Percentiles rank a stretch among this genome's conserved stretches.
phyloP scores from a whole-genome alignment of 768 basidiomycete species.

The Tricholoma bakamatsutake region DNA sequence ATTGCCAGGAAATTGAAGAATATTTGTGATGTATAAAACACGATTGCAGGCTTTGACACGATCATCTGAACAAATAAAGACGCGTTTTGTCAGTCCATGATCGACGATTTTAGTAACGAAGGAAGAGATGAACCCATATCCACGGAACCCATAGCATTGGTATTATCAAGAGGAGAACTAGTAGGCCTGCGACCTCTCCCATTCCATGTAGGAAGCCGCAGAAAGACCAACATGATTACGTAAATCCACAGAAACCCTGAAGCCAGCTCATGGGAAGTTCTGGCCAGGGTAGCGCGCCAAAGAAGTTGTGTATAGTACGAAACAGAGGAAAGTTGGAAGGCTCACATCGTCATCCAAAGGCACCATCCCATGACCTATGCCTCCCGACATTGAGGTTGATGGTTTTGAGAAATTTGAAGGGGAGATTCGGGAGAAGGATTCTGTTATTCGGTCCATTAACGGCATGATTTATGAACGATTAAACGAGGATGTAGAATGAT shows the following conservation, averaged over 20 bases:
- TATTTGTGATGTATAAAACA: constrained; percentile 69
- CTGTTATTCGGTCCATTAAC: constrained; percentile 51
- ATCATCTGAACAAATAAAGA: constrained; percentile 57
- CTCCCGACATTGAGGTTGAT: constrained; percentile 39
- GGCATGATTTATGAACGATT: constrained; percentile 33
- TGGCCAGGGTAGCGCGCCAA: constrained; percentile 2
- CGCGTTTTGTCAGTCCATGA: constrained; percentile 1
- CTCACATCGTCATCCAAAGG: constrained; percentile 72
- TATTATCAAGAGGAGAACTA: constrained; percentile 59
- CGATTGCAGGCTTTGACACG: constrained; percentile 75
- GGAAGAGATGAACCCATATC: constrained; percentile 53
- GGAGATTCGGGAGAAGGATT: constrained; percentile 38
- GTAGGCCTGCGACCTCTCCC: constrained; percentile 37
- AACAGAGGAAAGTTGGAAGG: constrained; percentile 8
- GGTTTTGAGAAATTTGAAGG: constrained; percentile 37
- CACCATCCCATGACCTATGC: constrained; percentile 59
- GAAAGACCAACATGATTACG: constrained; percentile 42
- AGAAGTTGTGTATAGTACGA: not conserved
- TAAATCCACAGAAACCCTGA: constrained; percentile 23
- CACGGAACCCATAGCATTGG: constrained; percentile 61
- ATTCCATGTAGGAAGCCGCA: constrained; percentile 23
- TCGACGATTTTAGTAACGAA: constrained; percentile 9
- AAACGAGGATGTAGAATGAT: not conserved
- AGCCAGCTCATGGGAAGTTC: not conserved
- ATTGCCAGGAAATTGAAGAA: constrained; percentile 94